These are phyloP conservation scores for Verticillium nubilum DNA, from an alignment of 2,329 filamentous ascomycete genomes.

Conservation along the genomic window DNA sequence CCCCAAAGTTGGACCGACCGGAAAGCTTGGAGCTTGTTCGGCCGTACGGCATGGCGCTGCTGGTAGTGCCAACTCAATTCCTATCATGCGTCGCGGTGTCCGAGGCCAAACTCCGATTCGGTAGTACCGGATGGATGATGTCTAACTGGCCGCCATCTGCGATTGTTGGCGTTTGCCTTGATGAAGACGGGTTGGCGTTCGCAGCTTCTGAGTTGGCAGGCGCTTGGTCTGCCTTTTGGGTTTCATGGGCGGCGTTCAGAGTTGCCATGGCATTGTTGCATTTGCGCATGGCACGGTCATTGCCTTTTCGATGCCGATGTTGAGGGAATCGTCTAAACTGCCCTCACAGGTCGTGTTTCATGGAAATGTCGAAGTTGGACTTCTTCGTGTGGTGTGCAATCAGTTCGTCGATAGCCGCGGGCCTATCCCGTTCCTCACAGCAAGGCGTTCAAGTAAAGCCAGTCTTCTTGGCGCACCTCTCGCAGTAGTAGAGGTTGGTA, in stretches of 20 bases:
- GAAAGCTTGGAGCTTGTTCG: neutral
- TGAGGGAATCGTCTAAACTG: neutral
- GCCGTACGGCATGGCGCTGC: neutral
- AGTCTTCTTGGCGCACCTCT: conserved; percentile 57
- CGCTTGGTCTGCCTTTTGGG: too few relatives aligned
- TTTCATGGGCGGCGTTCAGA: neutral
- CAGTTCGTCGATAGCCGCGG: neutral
- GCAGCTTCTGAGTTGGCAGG: neutral
- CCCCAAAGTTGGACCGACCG: neutral
- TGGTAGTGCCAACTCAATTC: neutral
- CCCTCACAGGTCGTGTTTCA: neutral
- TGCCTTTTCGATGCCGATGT: neutral
- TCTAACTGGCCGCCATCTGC: neutral
- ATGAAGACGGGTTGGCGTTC: neutral
- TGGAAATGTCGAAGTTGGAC: too few relatives aligned
- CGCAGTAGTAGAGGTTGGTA: conserved; percentile 62
- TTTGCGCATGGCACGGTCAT: neutral
- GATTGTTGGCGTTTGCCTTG: neutral
- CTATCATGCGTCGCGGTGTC: neutral
- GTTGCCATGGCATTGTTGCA: neutral
- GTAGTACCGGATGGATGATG: neutral
- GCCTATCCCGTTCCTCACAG: neutral
- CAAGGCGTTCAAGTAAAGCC: conserved; percentile 50
- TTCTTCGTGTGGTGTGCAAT: neutral
- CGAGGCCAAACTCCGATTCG: neutral